Evolutionary conservation across 164 flowering plant genomes (phyloP), one percentile per base, ranked within the genome.

Genomic region (Nymphaea thermarum): DNA sequence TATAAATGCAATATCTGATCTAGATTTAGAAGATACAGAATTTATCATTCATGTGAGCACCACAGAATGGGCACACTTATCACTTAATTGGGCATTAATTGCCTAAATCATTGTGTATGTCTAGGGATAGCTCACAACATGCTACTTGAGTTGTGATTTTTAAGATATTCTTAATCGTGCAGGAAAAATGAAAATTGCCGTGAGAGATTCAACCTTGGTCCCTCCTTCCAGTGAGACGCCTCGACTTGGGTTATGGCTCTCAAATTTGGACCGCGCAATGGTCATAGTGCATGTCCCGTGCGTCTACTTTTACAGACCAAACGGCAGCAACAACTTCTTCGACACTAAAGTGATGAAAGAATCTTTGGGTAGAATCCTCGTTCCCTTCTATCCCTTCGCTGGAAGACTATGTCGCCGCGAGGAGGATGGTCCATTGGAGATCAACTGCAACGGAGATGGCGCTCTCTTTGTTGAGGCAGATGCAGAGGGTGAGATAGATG

Each of bases 381-480:
- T 61, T 16, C 63, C 5, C 6, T 61, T 61, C 42, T 61, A 61
- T 61, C 63, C 63, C 3, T 3, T 36, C 8, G 63, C 63, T 61
- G 63, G 63, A 36, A 61, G 63, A n/a, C 42, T 61, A 2, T 2
- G 16, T 0, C 8, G 6, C 6, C 15, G 63, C 16, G 63, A 61
- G 42, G 63, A 61, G 42, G 63, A 61, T 61, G 63, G 63, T 4
- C 63, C 15, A 7, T 8, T 61, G 8, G 63, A n/a, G 42, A 61
- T 61, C 42, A 4, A 61, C 4, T 61, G 63, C 42, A 61, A 61
- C 16, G 63, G 73, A 1, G 68, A 65, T 59, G 73, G 68, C 7
- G 55, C 5, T 12, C 53, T 47, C 4, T 79, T 85, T 44, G 85
- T 85, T 4, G 83, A 74, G 77, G 89, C 89, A 11, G 77, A 81